Base-by-base conservation (phyloP, 129 eudicot species). In the Tanacetum coccineum region DNA sequence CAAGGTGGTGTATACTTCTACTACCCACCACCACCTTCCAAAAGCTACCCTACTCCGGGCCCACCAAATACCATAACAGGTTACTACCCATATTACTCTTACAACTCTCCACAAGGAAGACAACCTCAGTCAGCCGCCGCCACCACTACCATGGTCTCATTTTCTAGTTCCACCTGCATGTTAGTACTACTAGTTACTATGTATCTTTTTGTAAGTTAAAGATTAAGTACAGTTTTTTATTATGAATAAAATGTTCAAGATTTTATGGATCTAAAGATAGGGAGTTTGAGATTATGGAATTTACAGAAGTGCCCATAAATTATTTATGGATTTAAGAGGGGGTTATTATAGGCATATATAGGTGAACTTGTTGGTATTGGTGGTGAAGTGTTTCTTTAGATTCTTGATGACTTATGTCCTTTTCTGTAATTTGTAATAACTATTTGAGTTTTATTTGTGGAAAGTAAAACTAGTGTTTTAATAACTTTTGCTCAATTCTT, bases 61-160 rank as follows among this genome's bases (percentile, higher is more conserved):
- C 94, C 98, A 12, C 96, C 91, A 1, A 88, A 92, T 72, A 96
- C 95, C 13, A 86, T 88, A 21, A 86, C 80, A n/a, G 75, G 87
- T 21, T 83, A 86, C 68, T 92, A 73, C 68, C 98, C 98, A 3
- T 92, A 62, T 59, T 92, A 88, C 85, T 88, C 79, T 21, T 32
- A 88, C 52, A 84, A 39, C 78, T 87, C 89, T 9, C 90, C 95
- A 21, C 77, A 9, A 54, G 79, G 2, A 0, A 20, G 4, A 63
- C 83, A 4, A 61, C 74, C 9, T 21, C 7, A 52, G 52, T 76
- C 83, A 6, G 57, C 82, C 6, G 57, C 82, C 6, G 30, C 42
- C 42, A 36, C 2, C 42, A 36, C 42, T 36, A 36, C 65, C 19
- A 64, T 82, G 2, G 52, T 76, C 57, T 66, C 64, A 26, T 64